These are phyloP conservation scores for Lanzia echinophila DNA, from an alignment of 2,329 filamentous ascomycete genomes.

Conservation along the genomic window DNA sequence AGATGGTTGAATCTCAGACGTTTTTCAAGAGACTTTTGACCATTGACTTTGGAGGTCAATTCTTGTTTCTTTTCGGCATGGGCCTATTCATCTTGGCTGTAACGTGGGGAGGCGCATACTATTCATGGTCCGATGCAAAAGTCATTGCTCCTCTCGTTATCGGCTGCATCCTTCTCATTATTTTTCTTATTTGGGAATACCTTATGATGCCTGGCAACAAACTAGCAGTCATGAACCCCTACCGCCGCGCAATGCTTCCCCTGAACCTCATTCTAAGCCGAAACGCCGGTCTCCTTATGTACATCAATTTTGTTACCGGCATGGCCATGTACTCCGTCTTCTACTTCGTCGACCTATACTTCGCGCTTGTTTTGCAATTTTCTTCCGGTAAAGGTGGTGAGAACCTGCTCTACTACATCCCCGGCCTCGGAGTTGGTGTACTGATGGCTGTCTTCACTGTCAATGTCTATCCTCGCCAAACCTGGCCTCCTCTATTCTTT, in stretches of 20 bases:
- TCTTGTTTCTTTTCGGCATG: conserved; percentile 40
- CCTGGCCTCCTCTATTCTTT: conserved; percentile 50
- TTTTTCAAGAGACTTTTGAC: conserved; percentile 41
- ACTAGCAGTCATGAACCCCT: conserved; percentile 43
- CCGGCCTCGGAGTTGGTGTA: conserved; percentile 55
- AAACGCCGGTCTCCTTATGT: conserved; percentile 55
- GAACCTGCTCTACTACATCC: conserved; percentile 57
- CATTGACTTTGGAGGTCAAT: conserved; percentile 49
- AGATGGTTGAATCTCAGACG: conserved; percentile 21
- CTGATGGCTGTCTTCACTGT: conserved; percentile 52
- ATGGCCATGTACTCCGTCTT: conserved; percentile 46
- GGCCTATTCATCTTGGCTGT: conserved; percentile 39
- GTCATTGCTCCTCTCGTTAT: conserved; percentile 36
- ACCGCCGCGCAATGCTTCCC: conserved; percentile 57
- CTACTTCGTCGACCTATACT: conserved; percentile 65
- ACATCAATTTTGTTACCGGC: conserved; percentile 54
- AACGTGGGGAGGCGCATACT: conserved; percentile 38
- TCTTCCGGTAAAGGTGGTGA: conserved; percentile 44
- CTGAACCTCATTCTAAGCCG: conserved; percentile 49
- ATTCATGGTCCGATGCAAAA: conserved; percentile 34
- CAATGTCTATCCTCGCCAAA: conserved; percentile 56
- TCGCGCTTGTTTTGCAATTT: conserved; percentile 53
- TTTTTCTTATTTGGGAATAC: conserved; percentile 39
- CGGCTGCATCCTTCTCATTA: conserved; percentile 32
- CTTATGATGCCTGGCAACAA: conserved; percentile 39